Evolutionary conservation across 257 asterid species (phyloP).

Genomic region (Oldenlandia corymbosa): DNA sequence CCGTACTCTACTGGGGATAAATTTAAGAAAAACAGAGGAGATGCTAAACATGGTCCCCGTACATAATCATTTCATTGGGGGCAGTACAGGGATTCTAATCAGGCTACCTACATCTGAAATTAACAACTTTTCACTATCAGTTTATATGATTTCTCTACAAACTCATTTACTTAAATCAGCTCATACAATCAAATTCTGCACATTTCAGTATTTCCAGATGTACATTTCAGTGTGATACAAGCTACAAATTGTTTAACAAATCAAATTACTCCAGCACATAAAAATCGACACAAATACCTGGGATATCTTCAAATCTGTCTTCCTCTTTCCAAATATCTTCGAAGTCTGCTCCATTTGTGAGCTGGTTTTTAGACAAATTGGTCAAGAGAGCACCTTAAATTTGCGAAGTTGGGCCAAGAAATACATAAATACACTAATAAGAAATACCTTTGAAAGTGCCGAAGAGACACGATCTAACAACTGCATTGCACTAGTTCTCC

Average conservation of each 20-base stretch:
- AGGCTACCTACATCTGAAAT: background rate
- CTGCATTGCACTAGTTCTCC: slow-evolving; percentile 41
- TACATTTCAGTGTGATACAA: background rate
- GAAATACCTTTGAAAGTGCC: slow-evolving; percentile 60
- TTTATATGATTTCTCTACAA: background rate
- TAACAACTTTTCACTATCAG: background rate
- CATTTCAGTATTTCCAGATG: too few species aligned
- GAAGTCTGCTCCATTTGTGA: slow-evolving; percentile 43
- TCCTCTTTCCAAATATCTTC: slow-evolving; percentile 50
- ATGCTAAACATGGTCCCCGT: background rate
- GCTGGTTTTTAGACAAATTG: slow-evolving; percentile 41
- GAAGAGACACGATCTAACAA: slow-evolving; percentile 43
- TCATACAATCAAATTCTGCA: too few species aligned
- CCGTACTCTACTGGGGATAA: too few species aligned
- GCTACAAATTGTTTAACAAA: background rate
- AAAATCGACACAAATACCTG: slow-evolving; percentile 28
- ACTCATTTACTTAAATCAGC: background rate
- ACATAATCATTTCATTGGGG: background rate
- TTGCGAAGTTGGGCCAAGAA: slow-evolving; percentile 13
- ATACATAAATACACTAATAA: slow-evolving; percentile 19
- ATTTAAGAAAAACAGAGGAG: too few species aligned
- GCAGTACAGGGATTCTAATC: background rate
- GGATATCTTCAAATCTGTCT: slow-evolving; percentile 20
- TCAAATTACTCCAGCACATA: background rate
- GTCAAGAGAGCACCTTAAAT: slow-evolving; percentile 15